phyloP scores from a whole-genome alignment of 805 yeast species.

The Yamadazyma olivae region DNA sequence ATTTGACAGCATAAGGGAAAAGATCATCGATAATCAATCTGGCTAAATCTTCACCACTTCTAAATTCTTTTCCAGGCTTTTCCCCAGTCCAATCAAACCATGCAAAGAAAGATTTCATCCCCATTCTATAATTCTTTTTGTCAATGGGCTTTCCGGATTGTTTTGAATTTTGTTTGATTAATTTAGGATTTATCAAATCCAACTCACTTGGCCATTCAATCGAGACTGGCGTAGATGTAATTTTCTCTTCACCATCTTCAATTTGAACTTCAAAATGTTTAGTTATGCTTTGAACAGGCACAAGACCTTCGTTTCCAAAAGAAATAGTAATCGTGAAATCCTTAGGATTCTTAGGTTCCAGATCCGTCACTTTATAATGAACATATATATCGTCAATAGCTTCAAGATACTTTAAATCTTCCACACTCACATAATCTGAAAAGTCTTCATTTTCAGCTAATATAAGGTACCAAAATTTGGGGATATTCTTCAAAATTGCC shows the following conservation, averaged over 20 bases:
- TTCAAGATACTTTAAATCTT: conserved; percentile 77
- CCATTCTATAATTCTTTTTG: conserved; percentile 60
- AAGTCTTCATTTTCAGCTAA: conserved; percentile 82
- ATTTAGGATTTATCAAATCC: conserved; percentile 51
- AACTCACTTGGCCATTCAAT: conserved; percentile 71
- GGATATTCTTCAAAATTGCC: conserved; percentile 48
- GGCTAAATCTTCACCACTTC: conserved; percentile 78
- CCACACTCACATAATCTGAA: conserved; percentile 71
- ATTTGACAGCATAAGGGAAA: conserved; percentile 80
- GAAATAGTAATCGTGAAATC: conserved; percentile 60
- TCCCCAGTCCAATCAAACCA: conserved; percentile 86
- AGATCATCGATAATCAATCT: conserved; percentile 71
- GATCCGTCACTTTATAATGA: conserved; percentile 35
- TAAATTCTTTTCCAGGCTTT: conserved; percentile 73
- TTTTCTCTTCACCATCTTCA: conserved; percentile 52
- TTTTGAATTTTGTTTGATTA: conserved; percentile 34
- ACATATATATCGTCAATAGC: conserved; percentile 62
- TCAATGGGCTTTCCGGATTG: conserved; percentile 41
- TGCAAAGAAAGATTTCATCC: conserved; percentile 82
- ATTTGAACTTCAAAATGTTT: conserved; percentile 54
- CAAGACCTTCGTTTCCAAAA: conserved; percentile 43
- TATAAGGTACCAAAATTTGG: conserved; percentile 85
- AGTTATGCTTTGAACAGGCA: conserved; percentile 55
- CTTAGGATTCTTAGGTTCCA: conserved; percentile 29
- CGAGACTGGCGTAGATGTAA: conserved; percentile 52